Base-by-base conservation (phyloP, 83 land plant genomes). In the Picea engelmannii region DNA sequence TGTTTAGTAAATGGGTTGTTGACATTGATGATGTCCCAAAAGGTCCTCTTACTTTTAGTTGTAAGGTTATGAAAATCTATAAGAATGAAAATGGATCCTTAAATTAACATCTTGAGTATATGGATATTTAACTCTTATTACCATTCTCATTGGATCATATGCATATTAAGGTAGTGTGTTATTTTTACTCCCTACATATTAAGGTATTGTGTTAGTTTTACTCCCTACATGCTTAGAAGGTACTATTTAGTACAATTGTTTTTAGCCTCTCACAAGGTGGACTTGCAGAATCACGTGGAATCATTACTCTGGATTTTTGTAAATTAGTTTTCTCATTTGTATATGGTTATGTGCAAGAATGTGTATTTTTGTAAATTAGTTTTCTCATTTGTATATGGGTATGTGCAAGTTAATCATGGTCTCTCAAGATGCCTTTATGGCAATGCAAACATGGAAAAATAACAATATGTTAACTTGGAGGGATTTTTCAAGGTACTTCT, bases 11-110 rank as follows among this genome's bases (percentile, higher is more conserved):
- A 93, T 3, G 94, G 93, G 79, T 91, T 91, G 76, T 38, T 38
- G 40, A 0, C 40, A 38, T 38, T 38, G 40, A 38, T 3, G 4
- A 38, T 38, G 40, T 38, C 95, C 93, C 93, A 91, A 68, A 91
- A 93, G 80, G 89, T 93, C 15, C 93, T 38, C 75, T 93, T 93
- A 75, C 84, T 89, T 81, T 18, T 20, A 5, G 90, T 83, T 13
- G 90, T 84, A 17, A 16, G 90, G 92, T 2, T 92, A 89, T 17
- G 24, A 17, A 67, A 91, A 88, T 20, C 92, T 84, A 49, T 85
- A 85, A 75, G 79, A 71, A 25, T 24, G 38, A 49, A 8, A 18
- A 35, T 85, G 90, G 81, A 87, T 89, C 85, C 75, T 88, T 85
- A 87, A n/a, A 58, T 88, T 82, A 23, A 92, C 88, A 52, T 12